Evolutionary conservation across 768 basidiomycete genomes (phyloP), one percentile per base, ranked within the genome.

Genomic region (Amanita brunnescens): DNA sequence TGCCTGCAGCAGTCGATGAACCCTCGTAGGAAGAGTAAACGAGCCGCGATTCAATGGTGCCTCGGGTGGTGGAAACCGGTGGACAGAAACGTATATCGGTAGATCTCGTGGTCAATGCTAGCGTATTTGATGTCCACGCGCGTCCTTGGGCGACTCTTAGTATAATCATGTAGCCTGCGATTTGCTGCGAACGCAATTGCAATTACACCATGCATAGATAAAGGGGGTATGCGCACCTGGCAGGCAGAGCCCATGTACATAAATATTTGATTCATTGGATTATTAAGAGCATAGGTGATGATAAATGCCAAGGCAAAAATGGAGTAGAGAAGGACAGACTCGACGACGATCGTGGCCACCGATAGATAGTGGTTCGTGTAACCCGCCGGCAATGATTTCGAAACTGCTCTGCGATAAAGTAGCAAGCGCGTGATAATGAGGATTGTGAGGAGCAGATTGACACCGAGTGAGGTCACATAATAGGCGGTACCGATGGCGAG

Each of bases 161-260:
- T 26, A 74, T 74, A 50, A 77, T 76, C 23, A 76, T 63, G 52
- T 74, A 71, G 0, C 70, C 68, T 9, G 76, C 74, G 26, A 75
- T 68, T 48, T 48, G 34, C 47, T 48, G 18, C 20, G 21, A 33
- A 33, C 20, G 23, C 21, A 10, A 6, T 13, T 24, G 18, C 26
- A 29, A 37, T 21, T 14, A 26, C 8, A 33, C 5, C 8, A 20
- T 47, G 3, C 45, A 18, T 18, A n/a, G 14, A 32, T 30, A 16
- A 6, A 4, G 8, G 24, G 30, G 9, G 18, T 5, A 13, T 32
- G 3, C 20, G 21, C 37, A 47, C 46, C 23, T 47, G 46, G 21
- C 46, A 47, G 8, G 23, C 8, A 20, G 23, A 24, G 23, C 21
- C 24, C 13, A 37, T 54, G 20, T 42, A 58, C 62, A 16, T 56